These are phyloP conservation scores for Coniosporium tulheliwenetii DNA, from an alignment of 2,329 filamentous ascomycete species.

Conservation along the genomic window DNA sequence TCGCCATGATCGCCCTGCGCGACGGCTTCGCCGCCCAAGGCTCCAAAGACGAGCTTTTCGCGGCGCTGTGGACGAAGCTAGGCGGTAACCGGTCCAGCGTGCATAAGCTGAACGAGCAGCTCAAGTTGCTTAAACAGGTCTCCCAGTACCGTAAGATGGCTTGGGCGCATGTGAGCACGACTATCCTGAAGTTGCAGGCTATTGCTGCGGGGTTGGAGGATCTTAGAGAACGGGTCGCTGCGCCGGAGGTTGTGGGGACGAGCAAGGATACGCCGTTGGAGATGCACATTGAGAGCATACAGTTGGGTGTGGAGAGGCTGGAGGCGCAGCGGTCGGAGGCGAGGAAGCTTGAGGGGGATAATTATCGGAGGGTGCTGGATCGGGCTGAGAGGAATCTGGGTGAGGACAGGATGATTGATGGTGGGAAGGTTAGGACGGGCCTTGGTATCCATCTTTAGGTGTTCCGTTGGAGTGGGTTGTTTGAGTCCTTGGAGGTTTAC, in stretches of 20 bases:
- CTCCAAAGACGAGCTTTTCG: slow-evolving; percentile 50
- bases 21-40: slow-evolving; percentile 44
- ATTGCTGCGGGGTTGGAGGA: slow-evolving; percentile 59
- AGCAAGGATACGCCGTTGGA: slow-evolving; percentile 44
- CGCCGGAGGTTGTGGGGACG: slow-evolving; percentile 44
- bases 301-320: slow-evolving; percentile 55
- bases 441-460: too few species aligned
- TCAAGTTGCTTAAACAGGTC: slow-evolving; percentile 51
- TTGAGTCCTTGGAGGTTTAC: too few species aligned
- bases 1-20: slow-evolving; percentile 51
- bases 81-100: slow-evolving; percentile 51
- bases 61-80: slow-evolving; percentile 57
- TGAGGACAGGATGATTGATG: slow-evolving; percentile 3
- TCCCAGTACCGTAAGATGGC: slow-evolving; percentile 49
- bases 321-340: slow-evolving; percentile 43
- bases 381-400: slow-evolving; percentile 3
- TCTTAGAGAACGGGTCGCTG: slow-evolving; percentile 52
- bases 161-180: slow-evolving; percentile 49
- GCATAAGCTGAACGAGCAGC: slow-evolving; percentile 45
- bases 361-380: slow-evolving; percentile 2
- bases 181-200: slow-evolving; percentile 57
- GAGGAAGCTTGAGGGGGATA: slow-evolving; percentile 10
- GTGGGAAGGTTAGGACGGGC: not conserved
- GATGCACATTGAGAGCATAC: slow-evolving; percentile 63
- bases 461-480: too few species aligned